A percentile compares a stretch with the other conserved stretches of the same genome.
phyloP scores from a whole-genome alignment of 1,284 basidiomycete genomes.

The Heterobasidion irregulare region DNA sequence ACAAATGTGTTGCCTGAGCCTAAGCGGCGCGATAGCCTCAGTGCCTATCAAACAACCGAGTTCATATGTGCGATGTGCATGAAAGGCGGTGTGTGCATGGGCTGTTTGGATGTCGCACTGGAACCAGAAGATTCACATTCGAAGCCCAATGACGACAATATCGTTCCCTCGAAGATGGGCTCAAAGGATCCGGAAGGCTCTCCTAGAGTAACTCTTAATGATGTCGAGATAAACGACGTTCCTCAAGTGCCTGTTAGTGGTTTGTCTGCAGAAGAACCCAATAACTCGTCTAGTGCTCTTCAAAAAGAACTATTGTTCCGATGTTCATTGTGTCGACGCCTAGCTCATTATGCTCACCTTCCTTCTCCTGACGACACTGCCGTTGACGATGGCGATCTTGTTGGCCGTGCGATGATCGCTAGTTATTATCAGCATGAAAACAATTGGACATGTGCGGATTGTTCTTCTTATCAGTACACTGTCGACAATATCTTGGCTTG shows the following conservation, averaged over 20 bases:
- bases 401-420: conserved; percentile 38
- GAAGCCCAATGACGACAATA: not conserved
- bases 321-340: conserved; percentile 73
- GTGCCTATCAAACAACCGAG: conserved; percentile 56
- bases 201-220: conserved; percentile 9
- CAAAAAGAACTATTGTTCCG: conserved; percentile 59
- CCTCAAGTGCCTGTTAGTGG: conserved; percentile 8
- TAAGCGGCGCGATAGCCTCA: conserved; percentile 29
- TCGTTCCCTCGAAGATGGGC: not conserved
- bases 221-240: conserved; percentile 24
- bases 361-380: conserved; percentile 32
- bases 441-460: conserved; percentile 77
- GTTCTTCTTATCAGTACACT: conserved; percentile 60
- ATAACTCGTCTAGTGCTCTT: conserved; percentile 9
- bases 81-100: conserved; percentile 72
- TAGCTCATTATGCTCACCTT: conserved; percentile 74
- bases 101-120: conserved; percentile 54
- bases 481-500: conserved; percentile 91
- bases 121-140: conserved; percentile 28
- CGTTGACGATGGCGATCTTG: conserved; percentile 25
- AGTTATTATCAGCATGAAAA: conserved; percentile 52
- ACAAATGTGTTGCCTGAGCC: conserved; percentile 20
- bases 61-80: conserved; percentile 75
- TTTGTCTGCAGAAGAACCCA: not conserved
- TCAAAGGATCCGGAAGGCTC: not conserved